phyloP scores from a whole-genome alignment of 768 basidiomycete species.

The Pleurotus cornucopiae region DNA sequence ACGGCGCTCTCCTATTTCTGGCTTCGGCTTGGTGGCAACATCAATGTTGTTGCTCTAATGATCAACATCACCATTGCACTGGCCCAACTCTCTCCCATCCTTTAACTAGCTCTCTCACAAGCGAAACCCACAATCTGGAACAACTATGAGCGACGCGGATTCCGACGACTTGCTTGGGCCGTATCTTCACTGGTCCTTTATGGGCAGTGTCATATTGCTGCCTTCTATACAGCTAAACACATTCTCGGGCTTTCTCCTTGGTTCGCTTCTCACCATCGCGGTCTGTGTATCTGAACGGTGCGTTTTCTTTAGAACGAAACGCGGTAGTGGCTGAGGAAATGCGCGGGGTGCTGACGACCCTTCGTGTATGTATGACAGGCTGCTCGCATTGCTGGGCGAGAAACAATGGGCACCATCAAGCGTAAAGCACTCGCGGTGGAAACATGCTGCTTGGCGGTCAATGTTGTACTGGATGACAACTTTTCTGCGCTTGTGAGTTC shows the following conservation, averaged over 20 bases:
- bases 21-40: neutral
- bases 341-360: neutral
- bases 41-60: neutral
- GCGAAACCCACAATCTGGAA: neutral
- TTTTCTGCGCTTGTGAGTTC: conserved; percentile 55
- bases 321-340: no score
- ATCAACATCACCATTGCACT: neutral
- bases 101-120: neutral
- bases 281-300: conserved; percentile 62
- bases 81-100: neutral
- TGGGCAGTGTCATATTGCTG: conserved; percentile 35
- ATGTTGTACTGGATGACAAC: conserved; percentile 54
- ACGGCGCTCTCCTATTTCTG: neutral
- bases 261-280: conserved; percentile 34
- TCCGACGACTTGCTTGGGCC: conserved; percentile 4
- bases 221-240: conserved; percentile 40
- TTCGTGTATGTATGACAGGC: conserved; percentile 26
- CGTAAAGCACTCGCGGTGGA: conserved; percentile 36
- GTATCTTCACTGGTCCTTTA: conserved; percentile 38
- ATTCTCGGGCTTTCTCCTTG: conserved; percentile 41
- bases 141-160: neutral
- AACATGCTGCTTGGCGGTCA: conserved; percentile 49
- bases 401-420: conserved; percentile 42
- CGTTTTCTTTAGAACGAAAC: conserved; percentile 1
- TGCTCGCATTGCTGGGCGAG: conserved; percentile 45